Conservation (phyloP, 139 green algal species). For the Chlamydomonas sphaeroides region DNA sequence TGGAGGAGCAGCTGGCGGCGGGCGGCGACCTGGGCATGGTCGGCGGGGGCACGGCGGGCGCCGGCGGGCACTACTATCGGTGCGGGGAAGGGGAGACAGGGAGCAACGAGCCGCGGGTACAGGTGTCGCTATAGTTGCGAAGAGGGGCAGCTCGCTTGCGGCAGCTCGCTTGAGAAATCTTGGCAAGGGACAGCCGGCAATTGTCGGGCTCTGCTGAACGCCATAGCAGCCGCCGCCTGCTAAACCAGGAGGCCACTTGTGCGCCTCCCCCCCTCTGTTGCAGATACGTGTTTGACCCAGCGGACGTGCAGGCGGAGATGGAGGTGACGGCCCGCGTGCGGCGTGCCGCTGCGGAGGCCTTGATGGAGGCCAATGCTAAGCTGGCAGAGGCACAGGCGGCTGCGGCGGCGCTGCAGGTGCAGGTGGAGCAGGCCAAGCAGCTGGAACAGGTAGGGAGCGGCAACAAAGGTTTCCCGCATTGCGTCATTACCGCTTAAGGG, state of each 20-base stretch:
- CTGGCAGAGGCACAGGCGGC: conserved; percentile 49
- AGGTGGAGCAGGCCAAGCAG: conserved; percentile 50
- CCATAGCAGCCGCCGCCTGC: too few relatives aligned
- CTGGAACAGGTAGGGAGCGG: conserved; percentile 40
- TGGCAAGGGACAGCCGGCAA: too few relatives aligned
- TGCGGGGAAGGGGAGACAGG: too few relatives aligned
- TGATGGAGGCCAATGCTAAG: conserved; percentile 55
- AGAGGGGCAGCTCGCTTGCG: too few relatives aligned
- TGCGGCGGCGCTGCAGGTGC: conserved; percentile 47
- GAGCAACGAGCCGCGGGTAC: too few relatives aligned
- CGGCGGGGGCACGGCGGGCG: neutral
- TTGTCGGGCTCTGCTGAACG: too few relatives aligned
- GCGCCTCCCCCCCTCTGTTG: neutral
- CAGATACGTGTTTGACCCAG: conserved; percentile 61
- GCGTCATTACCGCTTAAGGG: too few relatives aligned
- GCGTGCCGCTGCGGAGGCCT: conserved; percentile 53
- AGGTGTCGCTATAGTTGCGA: too few relatives aligned
- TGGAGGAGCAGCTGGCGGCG: conserved; percentile 31
- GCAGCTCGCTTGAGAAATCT: too few relatives aligned
- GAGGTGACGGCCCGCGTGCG: conserved; percentile 54
- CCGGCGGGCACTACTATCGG: conserved; percentile 43
- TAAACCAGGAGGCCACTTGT: neutral
- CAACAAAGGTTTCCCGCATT: too few relatives aligned
- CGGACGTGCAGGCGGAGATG: conserved; percentile 54
- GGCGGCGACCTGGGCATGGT: neutral